Conservation (phyloP, 352 stramenopile genomes). For the Globisporangium cylindrosporum region DNA sequence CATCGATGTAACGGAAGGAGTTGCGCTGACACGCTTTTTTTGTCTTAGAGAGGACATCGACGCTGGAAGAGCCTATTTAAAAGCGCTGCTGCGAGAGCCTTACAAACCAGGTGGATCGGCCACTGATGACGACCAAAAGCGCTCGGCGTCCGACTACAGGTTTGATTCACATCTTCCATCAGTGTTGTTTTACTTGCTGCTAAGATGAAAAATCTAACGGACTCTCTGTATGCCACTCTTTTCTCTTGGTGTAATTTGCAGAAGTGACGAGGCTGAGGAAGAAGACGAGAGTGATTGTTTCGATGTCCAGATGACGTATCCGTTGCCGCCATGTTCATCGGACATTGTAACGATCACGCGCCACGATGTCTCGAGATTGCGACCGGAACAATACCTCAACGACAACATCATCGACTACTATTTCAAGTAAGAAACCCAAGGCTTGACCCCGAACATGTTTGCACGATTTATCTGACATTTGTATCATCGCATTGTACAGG, state of each 20-base stretch:
- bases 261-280: slow-evolving; percentile 8
- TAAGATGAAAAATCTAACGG: too few relatives aligned
- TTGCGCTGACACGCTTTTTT: neutral
- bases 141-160: slow-evolving; percentile 11
- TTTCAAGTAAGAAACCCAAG: slow-evolving; percentile 73
- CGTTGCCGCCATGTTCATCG: slow-evolving; percentile 60
- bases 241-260: neutral
- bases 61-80: neutral
- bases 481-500: slow-evolving; percentile 19
- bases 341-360: slow-evolving; percentile 79
- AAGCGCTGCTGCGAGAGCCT: slow-evolving; percentile 4
- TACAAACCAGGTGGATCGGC: neutral
- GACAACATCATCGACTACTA: slow-evolving; percentile 93
- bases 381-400: slow-evolving; percentile 85
- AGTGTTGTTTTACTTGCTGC: too few relatives aligned
- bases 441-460: neutral
- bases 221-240: too few relatives aligned
- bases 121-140: slow-evolving; percentile 7
- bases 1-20: neutral
- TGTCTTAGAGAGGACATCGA: slow-evolving; percentile 4
- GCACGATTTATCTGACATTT: neutral
- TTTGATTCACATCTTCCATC: neutral
- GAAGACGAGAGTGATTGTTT: slow-evolving; percentile 28
- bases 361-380: slow-evolving; percentile 51
- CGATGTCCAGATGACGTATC: slow-evolving; percentile 59